phyloP scores from a whole-genome alignment of 495 filamentous ascomycete genomes.

The Penicillium diatomitis region DNA sequence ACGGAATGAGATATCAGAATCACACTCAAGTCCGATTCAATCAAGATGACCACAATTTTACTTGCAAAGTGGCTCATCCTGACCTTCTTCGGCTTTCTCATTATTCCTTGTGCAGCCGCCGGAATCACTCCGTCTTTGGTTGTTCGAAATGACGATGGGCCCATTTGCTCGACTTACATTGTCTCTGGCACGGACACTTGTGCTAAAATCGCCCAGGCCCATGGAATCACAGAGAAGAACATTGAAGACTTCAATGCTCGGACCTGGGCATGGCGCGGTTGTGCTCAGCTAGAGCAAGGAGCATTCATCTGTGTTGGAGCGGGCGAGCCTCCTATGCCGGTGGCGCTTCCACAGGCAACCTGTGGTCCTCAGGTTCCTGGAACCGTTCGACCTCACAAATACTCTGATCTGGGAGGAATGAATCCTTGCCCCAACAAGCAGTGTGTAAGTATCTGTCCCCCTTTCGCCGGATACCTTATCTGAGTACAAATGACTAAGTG shows the following conservation, averaged over 20 bases:
- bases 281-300: constrained; percentile 2
- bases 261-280: constrained; percentile 9
- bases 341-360: constrained; percentile 4
- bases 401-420: not conserved
- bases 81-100: too few species aligned
- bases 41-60: too few species aligned
- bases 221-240: constrained; percentile 1
- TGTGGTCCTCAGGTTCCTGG: constrained; percentile 16
- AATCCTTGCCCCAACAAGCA: constrained; percentile 10
- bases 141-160: not conserved
- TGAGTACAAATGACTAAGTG: too few species aligned
- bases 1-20: too few species aligned
- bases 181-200: constrained; percentile 2
- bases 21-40: too few species aligned
- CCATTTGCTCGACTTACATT: constrained; percentile 5
- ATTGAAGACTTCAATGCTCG: constrained; percentile 8
- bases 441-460: constrained; percentile 7
- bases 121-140: not conserved
- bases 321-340: constrained; percentile 10
- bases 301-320: constrained; percentile 6
- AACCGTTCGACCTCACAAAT: constrained; percentile 2
- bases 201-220: constrained; percentile 1
- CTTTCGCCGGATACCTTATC: not conserved
- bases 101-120: not conserved
- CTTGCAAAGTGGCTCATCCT: too few species aligned